Base-by-base conservation (phyloP, 441 rosid species). In the Lepidium campestre region DNA sequence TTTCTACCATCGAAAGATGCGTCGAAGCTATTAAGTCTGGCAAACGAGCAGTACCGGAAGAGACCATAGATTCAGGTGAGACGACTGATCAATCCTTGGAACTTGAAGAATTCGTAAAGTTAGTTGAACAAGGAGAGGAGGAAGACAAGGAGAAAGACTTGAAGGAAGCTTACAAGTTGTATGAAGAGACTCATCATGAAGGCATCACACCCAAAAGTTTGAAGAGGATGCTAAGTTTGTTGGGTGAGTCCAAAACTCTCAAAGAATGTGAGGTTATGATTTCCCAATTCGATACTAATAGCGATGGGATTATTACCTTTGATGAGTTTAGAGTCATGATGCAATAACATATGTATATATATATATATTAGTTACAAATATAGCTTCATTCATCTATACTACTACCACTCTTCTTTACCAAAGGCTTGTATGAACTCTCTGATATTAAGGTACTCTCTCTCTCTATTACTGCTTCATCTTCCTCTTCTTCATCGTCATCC, bases 241-340 rank as follows among this genome's bases (percentile, higher is more conserved):
- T 86, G 54, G 89, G 91, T 1, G 90, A 85, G 49, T 66, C 82
- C 1, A 85, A 70, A 62, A 80, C 72, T 8, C 47, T 75, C 29
- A 72, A 77, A 2, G 86, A 87, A 1, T 91, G 96, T 20, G 62
- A 75, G 70, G 47, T 70, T 44, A 89, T 89, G 98, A 84, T 89
- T 46, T 32, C 60, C 1, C 73, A 65, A 15, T 88, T 85, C 62
- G 97, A 91, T 77, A 73, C 76, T 36, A 77, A 91, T 27, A 85
- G 86, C 13, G 96, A 92, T 71, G 96, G 96, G 4, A 82, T 85
- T 57, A 80, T 89, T 25, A 81, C 85, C 65, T 89, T 92, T 59
- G 88, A 92, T 18, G 98, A 92, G 75, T 90, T 92, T 67, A 85
- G 75, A 58, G 36, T 63, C 59, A 87, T 86, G 95, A 89, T 91